These are phyloP conservation scores for Candida albicans DNA, from an alignment of 1,139 yeast genomes.

Conservation along the genomic window DNA sequence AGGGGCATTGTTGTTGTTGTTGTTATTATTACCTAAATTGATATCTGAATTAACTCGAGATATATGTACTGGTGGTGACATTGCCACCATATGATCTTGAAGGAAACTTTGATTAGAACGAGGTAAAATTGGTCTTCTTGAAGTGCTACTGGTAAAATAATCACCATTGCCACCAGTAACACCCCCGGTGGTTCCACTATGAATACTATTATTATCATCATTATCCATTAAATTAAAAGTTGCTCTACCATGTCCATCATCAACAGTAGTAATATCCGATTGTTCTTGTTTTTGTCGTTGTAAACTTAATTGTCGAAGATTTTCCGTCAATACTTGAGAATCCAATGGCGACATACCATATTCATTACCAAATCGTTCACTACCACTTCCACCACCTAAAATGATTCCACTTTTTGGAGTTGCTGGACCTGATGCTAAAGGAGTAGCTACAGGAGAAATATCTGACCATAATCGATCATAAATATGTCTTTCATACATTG, in stretches of 20 bases:
- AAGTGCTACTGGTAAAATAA: constrained; percentile 1
- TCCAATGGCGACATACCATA: constrained; percentile 46
- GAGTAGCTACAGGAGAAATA: constrained; percentile 58
- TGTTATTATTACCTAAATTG: constrained; percentile 14
- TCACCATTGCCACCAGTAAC: no score
- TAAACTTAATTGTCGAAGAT: constrained; percentile 51
- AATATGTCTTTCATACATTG: constrained; percentile 80
- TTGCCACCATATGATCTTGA: constrained; percentile 7
- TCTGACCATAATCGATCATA: constrained; percentile 86
- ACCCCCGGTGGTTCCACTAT: constrained; percentile 8
- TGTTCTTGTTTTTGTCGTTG: constrained; percentile 46
- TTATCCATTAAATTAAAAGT: constrained; percentile 44
- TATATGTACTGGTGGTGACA: constrained; percentile 56
- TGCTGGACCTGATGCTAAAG: constrained; percentile 51
- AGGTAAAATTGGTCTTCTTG: constrained; percentile 11
- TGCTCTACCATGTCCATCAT: constrained; percentile 24
- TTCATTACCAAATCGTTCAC: constrained; percentile 14
- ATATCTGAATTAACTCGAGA: constrained; percentile 58
- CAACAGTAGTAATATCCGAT: constrained; percentile 9
- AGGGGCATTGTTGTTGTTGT: not conserved
- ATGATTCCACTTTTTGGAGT: constrained; percentile 38
- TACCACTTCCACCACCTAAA: not conserved
- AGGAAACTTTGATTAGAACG: constrained; percentile 15
- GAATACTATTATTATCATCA: constrained; percentile 22
- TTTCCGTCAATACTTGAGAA: constrained; percentile 48